Evolutionary conservation across 2,329 filamentous ascomycete species (phyloP), one percentile per base, ranked within the genome.

Genomic region (Fusarium foetens): DNA sequence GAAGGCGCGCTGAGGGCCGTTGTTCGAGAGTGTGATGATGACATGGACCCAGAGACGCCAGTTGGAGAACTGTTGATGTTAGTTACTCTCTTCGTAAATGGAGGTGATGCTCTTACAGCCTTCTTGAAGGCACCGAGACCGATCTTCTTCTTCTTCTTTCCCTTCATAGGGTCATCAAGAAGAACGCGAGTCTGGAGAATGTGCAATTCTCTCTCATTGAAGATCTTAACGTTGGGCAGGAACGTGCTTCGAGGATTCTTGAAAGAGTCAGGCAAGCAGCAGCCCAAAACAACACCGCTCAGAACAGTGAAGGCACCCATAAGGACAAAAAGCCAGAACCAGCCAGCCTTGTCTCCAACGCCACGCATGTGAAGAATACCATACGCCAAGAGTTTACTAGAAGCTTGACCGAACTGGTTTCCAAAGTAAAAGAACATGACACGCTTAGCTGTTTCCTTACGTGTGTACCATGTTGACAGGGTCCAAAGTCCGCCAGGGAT

Each of bases 381-480:
- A 41, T 81, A 85, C 2, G 84, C 84, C 6, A 86, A 72, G 6
- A 86, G 80, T 63, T 79, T 78, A 0, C 77, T 78, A 1, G 76
- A 79, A 3, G 79, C 80, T 25, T 81, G 78, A 9, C 86, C 87
- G 21, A 87, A 81, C 75, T 87, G 84, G 72, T 88, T 87, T 16
- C 87, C 87, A 62, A 89, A 86, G 79, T 86, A 89, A 77, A 89
- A 89, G 38, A 88, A 75, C 75, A 85, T 86, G 53, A 87, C 83
- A 13, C 87, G 83, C 66, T 87, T 85, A 60, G 84, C 85, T 0
- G 84, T 85, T 74, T 89, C 87, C 6, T 81, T 80, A 6, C 82
- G 82, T 1, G 85, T 88, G 75, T 89, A 89, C 86, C 87, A 89
- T 2, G 84, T 86, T 0, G 86, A 87, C 3, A 89, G 78, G 5